These are phyloP conservation scores for Kodamaea sp. DNA, from an alignment of 1,139 yeast genomes.

Conservation along the genomic window DNA sequence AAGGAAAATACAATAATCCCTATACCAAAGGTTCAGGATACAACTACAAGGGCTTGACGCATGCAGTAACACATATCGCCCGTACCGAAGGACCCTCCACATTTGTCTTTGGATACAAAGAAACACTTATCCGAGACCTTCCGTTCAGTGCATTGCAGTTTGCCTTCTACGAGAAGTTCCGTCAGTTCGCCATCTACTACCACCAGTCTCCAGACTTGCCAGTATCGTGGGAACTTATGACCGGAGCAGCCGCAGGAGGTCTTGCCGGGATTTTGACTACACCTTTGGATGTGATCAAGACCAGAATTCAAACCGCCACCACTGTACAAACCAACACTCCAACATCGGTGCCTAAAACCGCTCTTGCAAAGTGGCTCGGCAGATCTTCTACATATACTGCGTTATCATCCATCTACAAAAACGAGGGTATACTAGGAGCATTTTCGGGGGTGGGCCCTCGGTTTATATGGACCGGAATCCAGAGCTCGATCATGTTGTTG, in stretches of 20 bases:
- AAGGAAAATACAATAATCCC: conserved; percentile 83
- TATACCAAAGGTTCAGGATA: conserved; percentile 75
- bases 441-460: conserved; percentile 97
- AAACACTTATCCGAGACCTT: conserved; percentile 84
- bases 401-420: conserved; percentile 61
- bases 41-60: conserved; percentile 69
- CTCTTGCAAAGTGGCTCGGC: conserved; percentile 19
- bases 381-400: conserved; percentile 64
- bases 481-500: conserved; percentile 90
- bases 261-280: conserved; percentile 84
- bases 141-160: conserved; percentile 96
- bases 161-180: conserved; percentile 89
- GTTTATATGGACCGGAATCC: conserved; percentile 94
- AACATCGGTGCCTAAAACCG: not conserved
- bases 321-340: not conserved
- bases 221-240: conserved; percentile 61
- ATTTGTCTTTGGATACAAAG: conserved; percentile 87
- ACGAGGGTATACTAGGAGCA: conserved; percentile 78
- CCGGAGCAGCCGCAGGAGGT: conserved; percentile 98
- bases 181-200: conserved; percentile 58
- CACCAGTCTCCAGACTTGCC: conserved; percentile 50
- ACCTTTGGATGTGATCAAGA: conserved; percentile 89
- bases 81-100: conserved; percentile 73
- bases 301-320: conserved; percentile 78
- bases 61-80: conserved; percentile 68